Percentiles rank a stretch among this genome's conserved stretches.
Conservation (phyloP, 129 eudicot species). For the Heracleum sosnowskyi region DNA sequence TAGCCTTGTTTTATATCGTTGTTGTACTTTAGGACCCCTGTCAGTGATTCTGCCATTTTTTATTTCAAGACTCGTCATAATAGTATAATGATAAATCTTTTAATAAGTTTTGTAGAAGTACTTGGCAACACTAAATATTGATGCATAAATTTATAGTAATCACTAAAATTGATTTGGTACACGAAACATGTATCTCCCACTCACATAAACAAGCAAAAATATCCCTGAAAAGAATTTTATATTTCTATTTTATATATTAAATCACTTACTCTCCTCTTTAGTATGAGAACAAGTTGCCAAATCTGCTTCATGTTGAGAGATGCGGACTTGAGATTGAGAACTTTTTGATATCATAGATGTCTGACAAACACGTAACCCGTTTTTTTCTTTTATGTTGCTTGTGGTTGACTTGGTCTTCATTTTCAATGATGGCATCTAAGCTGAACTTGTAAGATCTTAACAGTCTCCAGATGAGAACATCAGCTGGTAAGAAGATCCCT, state of each 20-base stretch:
- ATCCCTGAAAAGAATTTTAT: not conserved
- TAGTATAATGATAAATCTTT: not conserved
- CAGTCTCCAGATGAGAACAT: constrained; percentile 33
- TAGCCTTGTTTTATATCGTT: too few relatives aligned
- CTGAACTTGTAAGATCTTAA: constrained; percentile 20
- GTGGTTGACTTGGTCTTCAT: constrained; percentile 80
- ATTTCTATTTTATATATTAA: not conserved
- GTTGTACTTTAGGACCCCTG: not conserved
- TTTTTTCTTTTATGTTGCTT: constrained; percentile 54
- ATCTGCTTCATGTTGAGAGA: constrained; percentile 34
- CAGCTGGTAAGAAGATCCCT: constrained; percentile 27
- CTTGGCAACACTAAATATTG: not conserved
- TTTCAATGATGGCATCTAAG: constrained; percentile 91
- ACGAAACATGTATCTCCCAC: not conserved
- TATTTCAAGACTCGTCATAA: not conserved
- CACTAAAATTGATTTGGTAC: not conserved
- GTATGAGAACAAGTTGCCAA: constrained; percentile 20
- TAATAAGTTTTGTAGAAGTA: not conserved
- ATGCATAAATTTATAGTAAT: not conserved
- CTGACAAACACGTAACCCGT: constrained; percentile 64
- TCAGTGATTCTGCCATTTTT: not conserved
- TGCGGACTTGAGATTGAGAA: constrained; percentile 35
- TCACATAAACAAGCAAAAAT: not conserved
- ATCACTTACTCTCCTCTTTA: constrained; percentile 50
- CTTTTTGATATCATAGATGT: constrained; percentile 68